Conservation (phyloP, 2,329 filamentous ascomycete species). For the Penicillium brasilianum region DNA sequence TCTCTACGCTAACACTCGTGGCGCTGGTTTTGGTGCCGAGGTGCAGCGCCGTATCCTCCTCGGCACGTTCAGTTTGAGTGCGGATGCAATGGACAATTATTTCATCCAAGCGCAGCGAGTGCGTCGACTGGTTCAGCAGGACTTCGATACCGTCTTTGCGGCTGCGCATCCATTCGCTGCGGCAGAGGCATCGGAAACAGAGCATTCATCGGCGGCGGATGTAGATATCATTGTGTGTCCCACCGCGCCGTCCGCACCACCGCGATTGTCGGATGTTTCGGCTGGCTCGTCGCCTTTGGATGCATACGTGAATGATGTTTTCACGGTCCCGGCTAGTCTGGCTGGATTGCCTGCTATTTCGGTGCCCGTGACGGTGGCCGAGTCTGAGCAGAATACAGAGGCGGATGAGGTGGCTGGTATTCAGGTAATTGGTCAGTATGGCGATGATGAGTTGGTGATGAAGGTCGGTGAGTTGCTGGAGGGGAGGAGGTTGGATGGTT, state of each 20-base stretch:
- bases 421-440: constrained; percentile 55
- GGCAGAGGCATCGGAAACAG: constrained; percentile 9
- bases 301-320: constrained; percentile 89
- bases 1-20: constrained; percentile 77
- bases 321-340: constrained; percentile 92
- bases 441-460: constrained; percentile 51
- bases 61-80: constrained; percentile 87
- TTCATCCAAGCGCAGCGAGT: constrained; percentile 93
- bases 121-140: constrained; percentile 78
- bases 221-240: constrained; percentile 89
- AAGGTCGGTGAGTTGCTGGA: constrained; percentile 46
- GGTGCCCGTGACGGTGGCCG: constrained; percentile 65
- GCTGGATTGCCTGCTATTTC: constrained; percentile 89
- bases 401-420: constrained; percentile 44
- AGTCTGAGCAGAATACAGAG: constrained; percentile 10
- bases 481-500: constrained; percentile 22
- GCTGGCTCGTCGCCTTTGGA: constrained; percentile 61
- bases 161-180: constrained; percentile 67
- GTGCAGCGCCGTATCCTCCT: constrained; percentile 86
- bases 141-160: constrained; percentile 82
- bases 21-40: constrained; percentile 77
- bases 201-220: constrained; percentile 12
- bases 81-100: constrained; percentile 91
- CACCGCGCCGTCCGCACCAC: constrained; percentile 79
- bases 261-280: constrained; percentile 63